These are phyloP conservation scores for Starmerella apicola DNA, from an alignment of 805 yeast genomes.

Conservation along the genomic window DNA sequence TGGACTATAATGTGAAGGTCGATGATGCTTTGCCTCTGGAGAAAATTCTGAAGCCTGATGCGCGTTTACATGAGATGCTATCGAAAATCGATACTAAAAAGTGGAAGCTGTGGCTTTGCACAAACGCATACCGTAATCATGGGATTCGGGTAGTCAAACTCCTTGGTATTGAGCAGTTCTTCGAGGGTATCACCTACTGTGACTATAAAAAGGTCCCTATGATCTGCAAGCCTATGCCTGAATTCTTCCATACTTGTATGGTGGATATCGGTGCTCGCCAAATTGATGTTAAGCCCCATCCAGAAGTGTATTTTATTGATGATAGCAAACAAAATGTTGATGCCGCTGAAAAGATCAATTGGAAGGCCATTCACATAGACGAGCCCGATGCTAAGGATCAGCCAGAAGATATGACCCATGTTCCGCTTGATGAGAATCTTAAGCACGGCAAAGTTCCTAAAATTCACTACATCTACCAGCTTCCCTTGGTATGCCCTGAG, in stretches of 20 bases:
- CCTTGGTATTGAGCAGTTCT: slow-evolving; percentile 80
- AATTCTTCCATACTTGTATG: slow-evolving; percentile 47
- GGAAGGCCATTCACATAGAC: slow-evolving; percentile 62
- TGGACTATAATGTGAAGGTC: slow-evolving; percentile 76
- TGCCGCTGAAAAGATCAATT: slow-evolving; percentile 61
- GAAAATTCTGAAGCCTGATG: slow-evolving; percentile 50
- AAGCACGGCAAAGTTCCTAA: slow-evolving; percentile 33
- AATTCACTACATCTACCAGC: slow-evolving; percentile 46
- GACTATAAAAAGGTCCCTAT: slow-evolving; percentile 57
- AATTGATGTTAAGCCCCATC: slow-evolving; percentile 3
- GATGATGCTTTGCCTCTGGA: slow-evolving; percentile 89
- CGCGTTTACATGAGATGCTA: slow-evolving; percentile 26
- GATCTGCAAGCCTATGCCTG: slow-evolving; percentile 79
- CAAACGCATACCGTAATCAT: slow-evolving; percentile 89
- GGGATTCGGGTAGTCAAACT: slow-evolving; percentile 68
- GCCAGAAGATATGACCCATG: slow-evolving; percentile 40
- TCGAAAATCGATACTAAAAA: slow-evolving; percentile 33
- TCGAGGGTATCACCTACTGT: slow-evolving; percentile 89
- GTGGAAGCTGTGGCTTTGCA: slow-evolving; percentile 77
- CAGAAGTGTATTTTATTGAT: slow-evolving; percentile 64
- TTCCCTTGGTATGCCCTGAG: slow-evolving; percentile 41
- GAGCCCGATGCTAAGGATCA: slow-evolving; percentile 43
- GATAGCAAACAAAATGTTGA: slow-evolving; percentile 71
- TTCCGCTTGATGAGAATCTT: slow-evolving; percentile 38
- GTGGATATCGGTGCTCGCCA: slow-evolving; percentile 44